Conservation (phyloP, 495 filamentous ascomycete genomes). For the Talaromyces wortmannii region DNA sequence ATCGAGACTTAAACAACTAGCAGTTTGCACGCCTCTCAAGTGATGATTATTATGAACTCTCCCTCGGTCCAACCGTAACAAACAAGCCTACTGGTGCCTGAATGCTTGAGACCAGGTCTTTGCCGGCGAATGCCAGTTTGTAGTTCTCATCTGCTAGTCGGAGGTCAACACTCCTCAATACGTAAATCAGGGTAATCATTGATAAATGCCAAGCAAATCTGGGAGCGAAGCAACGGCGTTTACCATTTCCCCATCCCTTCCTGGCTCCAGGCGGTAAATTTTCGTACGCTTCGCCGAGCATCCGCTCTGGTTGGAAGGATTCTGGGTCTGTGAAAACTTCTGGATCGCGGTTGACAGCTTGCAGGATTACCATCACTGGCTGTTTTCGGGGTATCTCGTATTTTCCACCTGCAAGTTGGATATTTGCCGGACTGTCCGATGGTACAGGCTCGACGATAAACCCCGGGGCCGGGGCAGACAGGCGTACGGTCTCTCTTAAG, state of each 20-base stretch:
- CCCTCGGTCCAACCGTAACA: background rate
- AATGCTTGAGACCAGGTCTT: background rate
- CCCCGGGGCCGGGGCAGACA: conserved; percentile 57
- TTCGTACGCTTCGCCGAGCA: conserved; percentile 58
- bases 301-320: conserved; percentile 59
- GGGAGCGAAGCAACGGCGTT: conserved; percentile 58
- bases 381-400: conserved; percentile 57
- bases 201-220: conserved; percentile 58
- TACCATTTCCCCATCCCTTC: conserved; percentile 66
- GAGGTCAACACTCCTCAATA: conserved; percentile 33
- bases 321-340: conserved; percentile 57
- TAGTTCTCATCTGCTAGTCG: conserved; percentile 36
- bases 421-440: conserved; percentile 41
- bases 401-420: conserved; percentile 54
- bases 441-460: conserved; percentile 52
- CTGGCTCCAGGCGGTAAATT: conserved; percentile 49
- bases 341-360: conserved; percentile 62
- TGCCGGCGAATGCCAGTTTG: conserved; percentile 16
- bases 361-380: conserved; percentile 55
- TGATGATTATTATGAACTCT: background rate
- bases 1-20: background rate
- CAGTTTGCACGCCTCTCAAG: background rate
- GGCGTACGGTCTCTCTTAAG: conserved; percentile 65
- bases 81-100: background rate
- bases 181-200: conserved; percentile 26